Base-by-base conservation (phyloP, 352 stramenopile genomes). In the Phytophthora citrophthora region DNA sequence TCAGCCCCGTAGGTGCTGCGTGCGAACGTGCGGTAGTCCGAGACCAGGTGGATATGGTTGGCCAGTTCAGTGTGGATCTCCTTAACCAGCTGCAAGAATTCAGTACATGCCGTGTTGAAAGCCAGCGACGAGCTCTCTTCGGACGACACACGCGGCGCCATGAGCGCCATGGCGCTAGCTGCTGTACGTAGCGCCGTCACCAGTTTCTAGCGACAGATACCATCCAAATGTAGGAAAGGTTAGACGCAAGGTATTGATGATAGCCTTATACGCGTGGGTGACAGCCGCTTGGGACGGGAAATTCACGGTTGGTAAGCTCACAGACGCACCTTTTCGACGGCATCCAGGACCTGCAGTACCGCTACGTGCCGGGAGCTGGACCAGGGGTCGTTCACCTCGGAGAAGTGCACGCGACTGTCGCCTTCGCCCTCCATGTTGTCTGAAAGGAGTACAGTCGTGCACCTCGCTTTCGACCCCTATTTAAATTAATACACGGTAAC, bases 51-150 rank as follows among this genome's bases (percentile, higher is more conserved):
- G 59, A 93, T 90, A 65, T 95, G 84, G 66, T 78, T 81, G 13
- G 85, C 87, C 16, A 95, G 74, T 58, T 95, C 87, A 6, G 79
- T 77, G 74, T 95, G 87, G 58, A 95, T 90, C 63, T 93, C 83
- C 53, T 89, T 83, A n/a, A 95, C 78, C 43, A 94, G 79, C 73
- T 94, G 87, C 54, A 95, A 68, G 67, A 95, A 95, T 61, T 94
- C 85, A 40, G 82, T 92, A 59, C 85, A 90, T 18, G 87, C 64
- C 50, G 77, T 72, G 64, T 88, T 91, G 64, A 95, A 95, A 31
- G 83, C 79, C 53, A 87, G 81, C 12, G 73, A 86, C 34, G 79
- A 83, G 62, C 58, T 91, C 52, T 90, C 82, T 3, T 91, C 82
- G 0, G 77, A 86, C 23, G 84, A 88, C 11, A 70, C 75, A 36